Percentiles rank a stretch among this genome's conserved stretches.
Evolutionary conservation across 495 filamentous ascomycete species (phyloP).

Genomic region (Penicillium roqueforti): DNA sequence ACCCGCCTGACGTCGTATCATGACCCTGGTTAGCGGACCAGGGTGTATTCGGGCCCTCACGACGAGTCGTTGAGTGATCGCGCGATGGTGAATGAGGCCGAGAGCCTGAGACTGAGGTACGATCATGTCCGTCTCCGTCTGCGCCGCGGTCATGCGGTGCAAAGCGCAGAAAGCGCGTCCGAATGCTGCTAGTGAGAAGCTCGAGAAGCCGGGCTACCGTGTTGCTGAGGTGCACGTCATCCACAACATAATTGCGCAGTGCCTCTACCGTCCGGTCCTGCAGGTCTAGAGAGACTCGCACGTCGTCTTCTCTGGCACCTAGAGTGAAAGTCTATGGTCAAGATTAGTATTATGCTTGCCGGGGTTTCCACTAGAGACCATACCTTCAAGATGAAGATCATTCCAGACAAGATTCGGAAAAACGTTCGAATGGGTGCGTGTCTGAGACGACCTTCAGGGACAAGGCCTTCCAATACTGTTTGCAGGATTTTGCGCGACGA

Average conservation of each 20-base stretch:
- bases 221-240: constrained; percentile 93
- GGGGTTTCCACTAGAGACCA: not conserved
- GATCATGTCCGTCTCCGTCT: constrained; percentile 40
- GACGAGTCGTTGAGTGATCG: constrained; percentile 27
- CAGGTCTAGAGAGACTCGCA: constrained; percentile 72
- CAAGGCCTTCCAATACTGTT: constrained; percentile 77
- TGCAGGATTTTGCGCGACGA: constrained; percentile 78
- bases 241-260: constrained; percentile 79
- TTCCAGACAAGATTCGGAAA: constrained; percentile 89
- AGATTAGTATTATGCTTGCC: constrained; percentile 4
- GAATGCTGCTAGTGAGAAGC: constrained; percentile 67
- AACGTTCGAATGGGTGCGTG: constrained; percentile 91
- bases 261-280: constrained; percentile 78
- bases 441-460: constrained; percentile 78
- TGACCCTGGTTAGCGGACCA: constrained; percentile 30
- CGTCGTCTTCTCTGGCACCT: constrained; percentile 84
- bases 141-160: constrained; percentile 41
- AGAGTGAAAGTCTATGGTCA: constrained; percentile 77
- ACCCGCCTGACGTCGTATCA: constrained; percentile 23
- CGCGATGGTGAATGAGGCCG: constrained; percentile 37
- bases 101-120: constrained; percentile 33
- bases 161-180: constrained; percentile 66
- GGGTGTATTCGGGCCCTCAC: constrained; percentile 28
- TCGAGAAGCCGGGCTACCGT: constrained; percentile 91
- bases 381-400: constrained; percentile 87